Evolutionary conservation across 208 protist species (phyloP).

Genomic region (Willaertia magna): DNA sequence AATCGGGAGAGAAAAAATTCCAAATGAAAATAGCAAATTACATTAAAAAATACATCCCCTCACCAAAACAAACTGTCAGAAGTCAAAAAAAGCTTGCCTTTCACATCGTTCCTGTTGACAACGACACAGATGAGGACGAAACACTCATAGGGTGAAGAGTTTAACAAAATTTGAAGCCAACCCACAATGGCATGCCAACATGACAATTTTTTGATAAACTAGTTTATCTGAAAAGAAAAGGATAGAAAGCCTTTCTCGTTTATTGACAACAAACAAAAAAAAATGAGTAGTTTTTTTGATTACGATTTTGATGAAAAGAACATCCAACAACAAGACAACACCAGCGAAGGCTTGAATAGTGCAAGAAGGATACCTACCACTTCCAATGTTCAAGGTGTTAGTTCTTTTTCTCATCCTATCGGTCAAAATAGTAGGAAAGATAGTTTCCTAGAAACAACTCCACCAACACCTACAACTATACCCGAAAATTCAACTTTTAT

Average conservation of each 20-base stretch:
- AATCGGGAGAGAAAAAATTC: not conserved
- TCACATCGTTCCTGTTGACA: too few species aligned
- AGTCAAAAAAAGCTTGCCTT: too few species aligned
- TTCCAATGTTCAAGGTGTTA: too few species aligned
- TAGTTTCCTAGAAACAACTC: not conserved
- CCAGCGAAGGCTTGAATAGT: not conserved
- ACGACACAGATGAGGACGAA: not conserved
- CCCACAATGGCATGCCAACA: too few species aligned
- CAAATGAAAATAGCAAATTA: not conserved
- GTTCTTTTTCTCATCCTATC: too few species aligned
- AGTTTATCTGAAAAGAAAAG: not conserved
- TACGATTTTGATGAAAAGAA: not conserved
- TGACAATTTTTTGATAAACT: too few species aligned
- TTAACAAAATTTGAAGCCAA: too few species aligned
- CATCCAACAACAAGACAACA: not conserved
- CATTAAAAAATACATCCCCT: too few species aligned
- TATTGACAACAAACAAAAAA: too few species aligned
- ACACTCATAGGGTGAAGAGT: not conserved
- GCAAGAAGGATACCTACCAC: too few species aligned
- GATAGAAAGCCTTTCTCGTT: not conserved
- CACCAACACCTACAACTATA: not conserved
- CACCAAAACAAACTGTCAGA: too few species aligned
- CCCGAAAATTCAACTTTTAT: not conserved
- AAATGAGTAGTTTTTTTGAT: not conserved
- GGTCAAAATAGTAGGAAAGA: too few species aligned